Base-by-base conservation (phyloP, 495 filamentous ascomycete genomes). In the Talaromyces borbonicus region DNA sequence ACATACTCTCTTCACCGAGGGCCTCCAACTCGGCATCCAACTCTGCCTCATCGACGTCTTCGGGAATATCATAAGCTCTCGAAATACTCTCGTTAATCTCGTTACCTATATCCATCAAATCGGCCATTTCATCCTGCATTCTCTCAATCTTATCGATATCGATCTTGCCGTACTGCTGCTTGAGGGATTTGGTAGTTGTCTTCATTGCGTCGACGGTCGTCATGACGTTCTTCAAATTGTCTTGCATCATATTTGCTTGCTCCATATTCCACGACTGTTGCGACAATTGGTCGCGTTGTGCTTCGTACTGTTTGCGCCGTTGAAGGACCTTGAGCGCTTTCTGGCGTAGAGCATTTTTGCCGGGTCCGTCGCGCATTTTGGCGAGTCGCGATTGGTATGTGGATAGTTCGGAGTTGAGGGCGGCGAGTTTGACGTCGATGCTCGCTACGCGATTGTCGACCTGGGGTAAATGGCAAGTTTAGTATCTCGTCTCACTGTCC, bases 221-320 rank as follows among this genome's bases (percentile, higher is more conserved):
- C 90, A 97, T 95, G 43, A 93, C 90, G 62, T 97, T 96, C 60
- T 95, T 93, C 26, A 98, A 80, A 56, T 98, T 97, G 65, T 97
- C 92, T 67, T 92, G 89, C 93, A 98, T 97, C 75, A 93, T 95
- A 62, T 86, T 85, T 5, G 92, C 92, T 60, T 97, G 92, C 63
- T 97, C 90, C 90, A 98, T 96, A 69, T 97, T 98, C 92, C 92
- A 97, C 9, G 84, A 85, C 63, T 97, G 92, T 53, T 84, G 79
- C 63, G 93, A 87, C 45, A 97, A 81, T 66, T 98, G 89, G 53
- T 97, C 90, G 14, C 89, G 84, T 69, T 98, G 90, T 8, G 73
- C 68, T 63, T 98, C 92, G 77, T 96, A 95, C 66, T 90, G 83
- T 58, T 94, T 95, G 24, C 93, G 85, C n/a, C 88, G 85, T 65